phyloP scores from a whole-genome alignment of 2,329 filamentous ascomycete species.

The Sclerotinia minor region DNA sequence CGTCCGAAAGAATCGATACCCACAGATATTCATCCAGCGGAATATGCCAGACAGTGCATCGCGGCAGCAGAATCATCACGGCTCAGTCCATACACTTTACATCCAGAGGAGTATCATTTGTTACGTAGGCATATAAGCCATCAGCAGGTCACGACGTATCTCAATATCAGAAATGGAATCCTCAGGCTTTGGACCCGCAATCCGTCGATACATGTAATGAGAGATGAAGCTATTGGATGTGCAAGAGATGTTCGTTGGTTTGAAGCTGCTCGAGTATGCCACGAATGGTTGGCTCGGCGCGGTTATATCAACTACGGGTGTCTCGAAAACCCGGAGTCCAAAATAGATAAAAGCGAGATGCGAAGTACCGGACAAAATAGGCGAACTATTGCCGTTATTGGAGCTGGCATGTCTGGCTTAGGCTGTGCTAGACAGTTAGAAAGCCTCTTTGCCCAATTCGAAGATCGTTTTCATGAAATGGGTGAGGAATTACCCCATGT shows the following conservation, averaged over 20 bases:
- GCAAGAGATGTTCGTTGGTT: conserved; percentile 87
- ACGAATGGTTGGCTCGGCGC: conserved; percentile 85
- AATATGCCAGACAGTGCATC: conserved; percentile 91
- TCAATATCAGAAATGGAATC: conserved; percentile 95
- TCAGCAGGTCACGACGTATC: conserved; percentile 87
- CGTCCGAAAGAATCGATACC: conserved; percentile 84
- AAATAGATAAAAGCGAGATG: conserved; percentile 40
- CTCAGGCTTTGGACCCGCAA: conserved; percentile 86
- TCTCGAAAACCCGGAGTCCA: conserved; percentile 60
- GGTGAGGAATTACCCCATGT: conserved; percentile 72
- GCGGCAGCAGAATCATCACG: conserved; percentile 85
- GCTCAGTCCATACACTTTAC: conserved; percentile 84
- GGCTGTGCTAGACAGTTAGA: conserved; percentile 91
- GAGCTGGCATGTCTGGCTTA: conserved; percentile 90
- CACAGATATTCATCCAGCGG: conserved; percentile 64
- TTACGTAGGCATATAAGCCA: conserved; percentile 81
- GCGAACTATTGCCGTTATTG: conserved; percentile 81
- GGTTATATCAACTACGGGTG: conserved; percentile 98
- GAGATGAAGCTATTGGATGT: conserved; percentile 86
- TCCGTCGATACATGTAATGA: conserved; percentile 76
- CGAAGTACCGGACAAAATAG: conserved; percentile 50
- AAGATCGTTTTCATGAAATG: conserved; percentile 61
- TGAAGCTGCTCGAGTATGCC: conserved; percentile 81
- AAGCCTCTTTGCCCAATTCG: conserved; percentile 78
- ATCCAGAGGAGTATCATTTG: conserved; percentile 79